These are phyloP conservation scores for Jamesozyma spencerorum DNA, from an alignment of 805 yeast genomes.

Conservation along the genomic window DNA sequence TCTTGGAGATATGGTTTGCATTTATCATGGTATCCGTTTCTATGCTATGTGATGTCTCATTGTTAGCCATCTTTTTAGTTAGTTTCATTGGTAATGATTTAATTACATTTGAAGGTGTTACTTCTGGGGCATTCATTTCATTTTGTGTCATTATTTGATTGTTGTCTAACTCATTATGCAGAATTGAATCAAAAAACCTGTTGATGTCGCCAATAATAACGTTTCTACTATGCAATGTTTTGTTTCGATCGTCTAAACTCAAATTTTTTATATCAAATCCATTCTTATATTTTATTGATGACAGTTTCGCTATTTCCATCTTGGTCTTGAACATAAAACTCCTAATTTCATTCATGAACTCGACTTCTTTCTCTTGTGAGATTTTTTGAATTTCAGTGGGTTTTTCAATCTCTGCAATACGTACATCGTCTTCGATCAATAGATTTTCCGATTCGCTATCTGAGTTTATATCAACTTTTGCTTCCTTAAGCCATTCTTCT, in stretches of 20 bases:
- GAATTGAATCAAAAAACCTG: not conserved
- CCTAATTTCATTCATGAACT: not conserved
- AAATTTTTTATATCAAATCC: not conserved
- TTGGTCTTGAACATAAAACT: conserved; percentile 1
- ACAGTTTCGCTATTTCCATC: not conserved
- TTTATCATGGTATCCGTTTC: too few species aligned
- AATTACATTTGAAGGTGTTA: too few species aligned
- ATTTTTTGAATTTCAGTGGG: not conserved
- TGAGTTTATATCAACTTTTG: not conserved
- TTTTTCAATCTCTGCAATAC: not conserved
- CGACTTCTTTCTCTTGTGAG: too few species aligned
- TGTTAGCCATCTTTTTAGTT: too few species aligned
- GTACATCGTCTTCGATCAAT: not conserved
- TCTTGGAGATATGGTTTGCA: too few species aligned
- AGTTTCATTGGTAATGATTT: too few species aligned
- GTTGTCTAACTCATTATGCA: too few species aligned
- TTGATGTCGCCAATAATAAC: conserved; percentile 1
- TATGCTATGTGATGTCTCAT: too few species aligned
- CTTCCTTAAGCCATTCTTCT: not conserved
- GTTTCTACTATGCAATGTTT: not conserved
- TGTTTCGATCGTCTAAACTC: not conserved
- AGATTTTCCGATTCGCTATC: not conserved
- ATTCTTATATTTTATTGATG: not conserved
- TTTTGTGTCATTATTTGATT: not conserved
- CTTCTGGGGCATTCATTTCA: not conserved